Evolutionary conservation across 208 protist species (phyloP), one percentile per base, ranked within the genome.

Genomic region (Phytomonas sp.): DNA sequence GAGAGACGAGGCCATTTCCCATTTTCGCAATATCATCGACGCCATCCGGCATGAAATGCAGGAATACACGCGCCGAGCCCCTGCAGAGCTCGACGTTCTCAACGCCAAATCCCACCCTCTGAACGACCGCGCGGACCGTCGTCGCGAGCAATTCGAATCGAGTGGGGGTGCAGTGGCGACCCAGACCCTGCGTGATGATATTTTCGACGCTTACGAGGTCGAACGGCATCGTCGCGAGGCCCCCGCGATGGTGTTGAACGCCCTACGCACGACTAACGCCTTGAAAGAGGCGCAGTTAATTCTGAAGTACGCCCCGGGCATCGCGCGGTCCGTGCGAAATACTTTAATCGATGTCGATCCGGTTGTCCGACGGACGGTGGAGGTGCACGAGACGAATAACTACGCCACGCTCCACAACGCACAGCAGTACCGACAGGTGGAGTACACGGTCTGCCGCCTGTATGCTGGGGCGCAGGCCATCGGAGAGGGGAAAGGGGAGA

Each of bases 211-310:
- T 49, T 78, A 85, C 52, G 73, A 73, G 2, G 72, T 76, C 26
- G 72, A 76, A 66, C 67, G 76, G 16, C 85, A 91, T 74, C 52
- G 66, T 4, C 74, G 80, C 32, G 63, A 75, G 29, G 91, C 87
- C 8, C 91, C 91, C 23, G 81, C 84, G 29, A 67, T 89, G 63
- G 63, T 96, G 61, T 34, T 96, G 16, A 77, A 93, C 75, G 83
- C 80, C 26, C 69, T 91, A 10, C 66, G 74, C 40, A 69, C 84
- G 40, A 69, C 74, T 40, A 94, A 94, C 75, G 84, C 91, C 19
- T 75, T 96, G 23, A 93, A 93, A 63, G 91, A 96, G 75, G 78
- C 78, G 23, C 91, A 96, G 69, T 77, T 96, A n/a, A 84, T 96
- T 34, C 81, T 96, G 30, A 77, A 81, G 61, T 94, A 96, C 73